Evolutionary conservation across 2,329 filamentous ascomycete species (phyloP), one percentile per base, ranked within the genome.

Genomic region (Cadophora luteo-olivacea): DNA sequence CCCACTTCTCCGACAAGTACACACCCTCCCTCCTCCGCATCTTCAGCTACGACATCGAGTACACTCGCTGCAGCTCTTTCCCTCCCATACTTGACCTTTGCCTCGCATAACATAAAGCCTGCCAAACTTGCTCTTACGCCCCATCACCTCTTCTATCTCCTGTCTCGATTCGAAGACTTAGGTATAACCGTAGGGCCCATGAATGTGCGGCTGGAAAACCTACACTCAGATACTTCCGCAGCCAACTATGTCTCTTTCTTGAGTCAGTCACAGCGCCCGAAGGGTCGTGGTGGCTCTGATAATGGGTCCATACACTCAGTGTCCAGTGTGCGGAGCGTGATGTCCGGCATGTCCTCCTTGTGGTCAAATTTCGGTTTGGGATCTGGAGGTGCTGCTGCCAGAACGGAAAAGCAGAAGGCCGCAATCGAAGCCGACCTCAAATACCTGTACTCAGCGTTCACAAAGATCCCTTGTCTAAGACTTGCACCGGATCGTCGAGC

Each of bases 401-500:
- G 94, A 78, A 92, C 90, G 45, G 96, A 97, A 80, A 94, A 93
- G 78, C 93, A 96, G 79, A 97, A 97, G 80, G 91, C 91, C 68
- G 91, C 93, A 55, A 82, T 96, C 66, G 90, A 96, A 78, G 89
- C 91, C 67, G 96, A 99, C 79, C 83, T 97, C 74, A 97, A 95
- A 80, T 98, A 99, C 79, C 85, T 99, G 41, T 99, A 97, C 82
- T 98, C 96, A 52, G 93, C 96, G 67, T 99, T 98, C 78, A 99
- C 96, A 77, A 99, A 98, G 82, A 97, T 99, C 54, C 96, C 96
- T 0, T 97, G 93, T 77, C 84, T 99, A 71, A 90, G 91, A 72
- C 84, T 99, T 66, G 90, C 94, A 33, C 94, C 94, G n/a, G 96
- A 99, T 80, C 94, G 94, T 84, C 92, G 93, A 73, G 94, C 95